Base-by-base conservation (phyloP, 2,329 filamentous ascomycete genomes). In the Colletotrichum musicola region DNA sequence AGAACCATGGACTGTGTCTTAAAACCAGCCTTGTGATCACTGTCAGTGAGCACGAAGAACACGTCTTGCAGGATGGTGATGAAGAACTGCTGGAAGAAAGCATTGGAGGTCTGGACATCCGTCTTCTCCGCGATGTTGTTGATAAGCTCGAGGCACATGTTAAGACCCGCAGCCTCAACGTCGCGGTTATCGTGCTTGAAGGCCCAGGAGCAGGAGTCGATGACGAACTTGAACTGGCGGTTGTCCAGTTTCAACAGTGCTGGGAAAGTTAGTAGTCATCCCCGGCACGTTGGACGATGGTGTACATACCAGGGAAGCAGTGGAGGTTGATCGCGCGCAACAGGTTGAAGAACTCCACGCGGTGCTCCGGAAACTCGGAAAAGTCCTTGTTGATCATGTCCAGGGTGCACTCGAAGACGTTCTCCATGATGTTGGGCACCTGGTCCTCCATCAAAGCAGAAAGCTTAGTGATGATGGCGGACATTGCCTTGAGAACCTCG, bases 381-480 rank as follows among this genome's bases (percentile, higher is more conserved):
- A 99, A 99, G 81, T 99, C 96, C 84, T 99, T 99, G 89, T 98
- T 99, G 84, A 99, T 99, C 96, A 99, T 99, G 76, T 97, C 94
- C 64, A 99, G 86, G 3, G 96, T 99, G 84, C 95, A 98, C 81
- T 98, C 95, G 76, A 99, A 99, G 27, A 99, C 94, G 73, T 95
- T 97, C 80, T 98, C 95, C 93, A 99, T 97, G 77, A 99, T 98
- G 56, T 92, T 92, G 10, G 96, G 94, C 50, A 99, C 94, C 81
- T 98, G 96, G 78, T 98, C 96, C 79, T 98, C 96, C 97, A 99
- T 99, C 77, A 98, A 86, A 73, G 89, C 94, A 82, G 95, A 95
- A 77, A 99, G 89, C 84, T 97, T 98, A 74, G 93, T 93, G 77
- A 98, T 97, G 75, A 99, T 96, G 14, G 94, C 96, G 13, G 97